Evolutionary conservation across 73 alveolate genomes (phyloP).

Genomic region (Blepharisma japonicum): DNA sequence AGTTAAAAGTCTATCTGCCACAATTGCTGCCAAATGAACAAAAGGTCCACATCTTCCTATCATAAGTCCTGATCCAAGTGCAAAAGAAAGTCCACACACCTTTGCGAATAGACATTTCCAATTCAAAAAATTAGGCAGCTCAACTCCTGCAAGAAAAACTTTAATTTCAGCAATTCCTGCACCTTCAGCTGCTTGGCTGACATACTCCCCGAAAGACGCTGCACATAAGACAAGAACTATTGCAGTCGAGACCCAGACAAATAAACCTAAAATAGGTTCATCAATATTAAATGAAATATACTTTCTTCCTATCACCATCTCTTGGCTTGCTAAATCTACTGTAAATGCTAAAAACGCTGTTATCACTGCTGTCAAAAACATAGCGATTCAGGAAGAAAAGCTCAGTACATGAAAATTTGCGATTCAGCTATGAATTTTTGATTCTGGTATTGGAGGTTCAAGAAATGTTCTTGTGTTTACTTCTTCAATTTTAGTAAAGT

Average conservation of each 20-base stretch:
- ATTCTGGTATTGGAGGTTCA: not conserved
- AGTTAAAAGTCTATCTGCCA: slow-evolving; percentile 59
- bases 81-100: slow-evolving; percentile 73
- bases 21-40: slow-evolving; percentile 84
- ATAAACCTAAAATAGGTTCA: not conserved
- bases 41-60: slow-evolving; percentile 92
- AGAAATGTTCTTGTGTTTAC: not conserved
- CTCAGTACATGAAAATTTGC: not conserved
- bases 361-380: not conserved
- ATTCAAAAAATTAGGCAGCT: slow-evolving; percentile 67
- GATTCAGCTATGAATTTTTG: not conserved
- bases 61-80: slow-evolving; percentile 77
- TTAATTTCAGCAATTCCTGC: slow-evolving; percentile 94
- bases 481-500: not conserved
- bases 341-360: not conserved
- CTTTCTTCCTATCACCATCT: not conserved
- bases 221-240: slow-evolving; percentile 63
- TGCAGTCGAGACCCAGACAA: slow-evolving; percentile 57
- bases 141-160: slow-evolving; percentile 82
- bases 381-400: not conserved
- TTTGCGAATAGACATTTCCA: slow-evolving; percentile 74
- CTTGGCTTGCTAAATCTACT: not conserved
- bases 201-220: slow-evolving; percentile 73
- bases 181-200: slow-evolving; percentile 89
- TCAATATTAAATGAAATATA: not conserved